These are phyloP conservation scores for Tulasnella sp. DNA, from an alignment of 768 basidiomycete genomes.

Conservation along the genomic window DNA sequence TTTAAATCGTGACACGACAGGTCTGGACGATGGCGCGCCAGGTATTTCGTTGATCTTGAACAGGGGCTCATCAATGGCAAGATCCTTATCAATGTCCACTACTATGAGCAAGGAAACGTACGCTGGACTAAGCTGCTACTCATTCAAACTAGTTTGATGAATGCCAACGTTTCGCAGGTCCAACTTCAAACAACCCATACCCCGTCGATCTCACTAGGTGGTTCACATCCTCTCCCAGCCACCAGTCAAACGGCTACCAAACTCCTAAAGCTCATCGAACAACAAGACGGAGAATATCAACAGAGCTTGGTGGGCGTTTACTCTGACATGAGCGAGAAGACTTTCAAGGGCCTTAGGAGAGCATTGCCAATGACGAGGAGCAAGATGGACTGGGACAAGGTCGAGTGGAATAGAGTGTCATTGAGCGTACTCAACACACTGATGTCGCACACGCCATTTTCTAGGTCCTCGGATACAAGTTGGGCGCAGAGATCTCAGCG, in stretches of 20 bases:
- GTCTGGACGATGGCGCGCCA: conserved; percentile 92
- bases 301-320: conserved; percentile 69
- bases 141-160: background rate
- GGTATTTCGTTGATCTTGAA: conserved; percentile 63
- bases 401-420: conserved; percentile 25
- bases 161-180: conserved; percentile 41
- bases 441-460: background rate
- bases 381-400: conserved; percentile 95
- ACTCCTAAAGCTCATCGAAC: conserved; percentile 68
- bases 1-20: conserved; percentile 32
- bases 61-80: conserved; percentile 54
- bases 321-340: conserved; percentile 83
- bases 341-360: conserved; percentile 81
- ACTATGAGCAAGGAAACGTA: conserved; percentile 96
- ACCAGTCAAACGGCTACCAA: conserved; percentile 49
- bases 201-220: conserved; percentile 50
- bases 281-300: conserved; percentile 74
- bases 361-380: conserved; percentile 86
- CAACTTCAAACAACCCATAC: conserved; percentile 74
- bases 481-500: conserved; percentile 64
- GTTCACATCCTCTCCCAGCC: conserved; percentile 37
- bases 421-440: background rate
- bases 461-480: conserved; percentile 51
- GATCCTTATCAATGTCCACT: conserved; percentile 80
- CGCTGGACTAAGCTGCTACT: conserved; percentile 23